phyloP scores from a whole-genome alignment of 306 rosid species.

The Boehmeria nivea region DNA sequence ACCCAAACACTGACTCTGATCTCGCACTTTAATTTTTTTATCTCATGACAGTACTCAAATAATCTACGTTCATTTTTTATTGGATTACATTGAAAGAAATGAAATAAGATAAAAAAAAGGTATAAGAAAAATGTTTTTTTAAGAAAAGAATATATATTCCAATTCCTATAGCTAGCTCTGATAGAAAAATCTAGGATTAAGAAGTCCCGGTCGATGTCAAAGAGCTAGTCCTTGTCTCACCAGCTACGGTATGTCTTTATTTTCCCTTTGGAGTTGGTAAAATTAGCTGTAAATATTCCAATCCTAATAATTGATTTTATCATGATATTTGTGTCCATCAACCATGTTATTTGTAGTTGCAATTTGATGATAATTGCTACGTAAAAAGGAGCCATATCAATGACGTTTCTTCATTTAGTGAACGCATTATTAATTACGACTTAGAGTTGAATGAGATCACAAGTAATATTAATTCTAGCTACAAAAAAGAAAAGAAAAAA shows the following conservation, averaged over 20 bases:
- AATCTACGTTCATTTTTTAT: no score
- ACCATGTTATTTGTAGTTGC: background rate
- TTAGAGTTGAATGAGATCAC: background rate
- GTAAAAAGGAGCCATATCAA: background rate
- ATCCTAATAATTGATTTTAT: slow-evolving; percentile 5
- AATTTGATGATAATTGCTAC: background rate
- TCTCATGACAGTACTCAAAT: no score
- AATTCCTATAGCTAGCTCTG: no score
- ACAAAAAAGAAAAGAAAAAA: no score
- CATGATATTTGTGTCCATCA: background rate
- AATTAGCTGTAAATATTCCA: slow-evolving; percentile 1
- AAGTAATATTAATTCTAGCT: background rate
- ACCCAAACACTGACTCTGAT: no score
- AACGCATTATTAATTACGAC: background rate
- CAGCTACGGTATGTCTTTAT: slow-evolving; percentile 5
- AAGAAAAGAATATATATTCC: no score
- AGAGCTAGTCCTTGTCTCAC: slow-evolving; percentile 25
- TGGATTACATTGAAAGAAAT: no score
- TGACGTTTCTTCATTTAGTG: background rate
- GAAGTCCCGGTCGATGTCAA: background rate
- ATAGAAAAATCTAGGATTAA: background rate
- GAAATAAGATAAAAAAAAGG: no score
- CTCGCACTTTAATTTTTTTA: no score
- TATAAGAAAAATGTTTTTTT: no score
- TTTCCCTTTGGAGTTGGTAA: slow-evolving; percentile 18